These are phyloP conservation scores for Brassica cretica DNA, from an alignment of 345 rosid genomes.

Conservation along the genomic window DNA sequence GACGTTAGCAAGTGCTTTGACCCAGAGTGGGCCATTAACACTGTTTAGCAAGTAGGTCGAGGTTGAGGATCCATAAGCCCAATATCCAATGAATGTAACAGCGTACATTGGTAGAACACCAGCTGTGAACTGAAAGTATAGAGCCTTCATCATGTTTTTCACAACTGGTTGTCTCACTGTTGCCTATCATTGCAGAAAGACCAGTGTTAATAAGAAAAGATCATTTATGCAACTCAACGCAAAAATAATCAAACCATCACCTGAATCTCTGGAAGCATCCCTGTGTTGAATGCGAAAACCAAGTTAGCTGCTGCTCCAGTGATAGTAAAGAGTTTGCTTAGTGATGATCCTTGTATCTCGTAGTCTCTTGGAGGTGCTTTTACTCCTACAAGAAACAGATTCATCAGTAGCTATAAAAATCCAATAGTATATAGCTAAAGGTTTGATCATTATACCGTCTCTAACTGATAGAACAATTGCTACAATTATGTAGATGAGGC, in stretches of 20 bases:
- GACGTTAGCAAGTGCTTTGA: not conserved
- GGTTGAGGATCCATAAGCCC: not conserved
- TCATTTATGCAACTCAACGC: not conserved
- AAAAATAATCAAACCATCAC: not conserved
- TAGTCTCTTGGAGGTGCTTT: not conserved
- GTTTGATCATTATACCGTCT: not conserved
- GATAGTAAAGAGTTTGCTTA: not conserved
- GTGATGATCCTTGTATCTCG: not conserved
- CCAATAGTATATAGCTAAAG: not conserved
- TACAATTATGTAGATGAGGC: not conserved
- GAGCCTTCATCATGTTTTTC: constrained; percentile 1
- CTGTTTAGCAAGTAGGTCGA: not conserved
- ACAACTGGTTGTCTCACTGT: not conserved
- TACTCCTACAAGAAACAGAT: not conserved
- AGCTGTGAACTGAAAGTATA: not conserved
- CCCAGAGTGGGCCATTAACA: not conserved
- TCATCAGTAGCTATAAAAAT: not conserved
- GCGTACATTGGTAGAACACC: not conserved
- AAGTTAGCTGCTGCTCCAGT: not conserved
- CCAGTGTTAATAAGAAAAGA: not conserved
- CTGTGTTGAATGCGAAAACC: constrained; percentile 1
- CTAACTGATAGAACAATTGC: not conserved
- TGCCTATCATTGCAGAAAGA: not conserved
- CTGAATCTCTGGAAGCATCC: constrained; percentile 7
- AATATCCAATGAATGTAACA: not conserved